Base-by-base conservation (phyloP, 352 stramenopile genomes). In the Globisporangium viniferum region DNA sequence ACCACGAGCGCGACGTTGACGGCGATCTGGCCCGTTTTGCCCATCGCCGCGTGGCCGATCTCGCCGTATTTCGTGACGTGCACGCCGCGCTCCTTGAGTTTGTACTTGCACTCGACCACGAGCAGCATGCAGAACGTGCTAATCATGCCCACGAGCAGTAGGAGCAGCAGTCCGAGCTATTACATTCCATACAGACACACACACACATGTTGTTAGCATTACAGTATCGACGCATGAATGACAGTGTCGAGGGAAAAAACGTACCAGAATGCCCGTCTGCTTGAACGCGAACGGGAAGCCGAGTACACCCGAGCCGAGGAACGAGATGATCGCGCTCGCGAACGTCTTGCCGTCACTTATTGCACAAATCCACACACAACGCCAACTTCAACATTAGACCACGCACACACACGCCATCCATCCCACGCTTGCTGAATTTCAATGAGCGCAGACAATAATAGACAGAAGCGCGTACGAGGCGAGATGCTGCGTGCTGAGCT, bases 241-340 rank as follows among this genome's bases (percentile, higher is more conserved):
- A 9, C 20, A 31, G 3, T 20, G 27, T 41, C 10, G 20, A 14
- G 15, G n/a, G n/a, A n/a, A 41, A 9, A 14, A 6, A 46, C 85
- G 72, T 29, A 93, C 84, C 48, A 98, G 59, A 64, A 96, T 95
- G 27, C 93, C 93, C 31, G 79, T 88, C 66, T 92, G 80, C 44
- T 83, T 86, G 74, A 98, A 98, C 33, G 92, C 93, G 75, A 92
- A 96, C 10, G 93, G 93, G 7, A 98, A 71, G 0, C 92, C 93
- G n/a, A 98, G 75, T 8, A 98, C 84, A 35, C 93, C 93, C 7
- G 93, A 96, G 27, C 93, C 93, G 0, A 98, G 80, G 78, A 98
- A 98, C 31, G 87, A 90, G 70, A 98, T 98, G 64, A 96, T 85
- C 27, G 80, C 83, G 65, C 91, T 93, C 33, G 76, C 73, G 58